Conservation (phyloP, 2,329 filamentous ascomycete genomes). For the Venturia pyrina region DNA sequence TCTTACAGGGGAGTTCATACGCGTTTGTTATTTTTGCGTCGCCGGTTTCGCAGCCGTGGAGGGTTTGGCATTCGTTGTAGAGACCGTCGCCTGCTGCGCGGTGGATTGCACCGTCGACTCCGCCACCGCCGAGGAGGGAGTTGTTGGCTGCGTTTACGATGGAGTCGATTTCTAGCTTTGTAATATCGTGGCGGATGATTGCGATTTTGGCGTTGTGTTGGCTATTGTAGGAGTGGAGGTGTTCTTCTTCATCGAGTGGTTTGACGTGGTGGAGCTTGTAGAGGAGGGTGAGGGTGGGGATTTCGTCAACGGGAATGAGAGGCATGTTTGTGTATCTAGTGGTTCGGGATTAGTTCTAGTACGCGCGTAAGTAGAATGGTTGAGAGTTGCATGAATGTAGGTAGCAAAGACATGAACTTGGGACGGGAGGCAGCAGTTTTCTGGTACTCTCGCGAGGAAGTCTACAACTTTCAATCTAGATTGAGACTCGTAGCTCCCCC, state of each 20-base stretch:
- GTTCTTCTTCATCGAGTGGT: constrained; percentile 17
- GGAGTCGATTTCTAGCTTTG: constrained; percentile 62
- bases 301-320: constrained; percentile 39
- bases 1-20: constrained; percentile 63
- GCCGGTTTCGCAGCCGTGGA: constrained; percentile 68
- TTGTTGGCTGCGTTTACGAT: constrained; percentile 91
- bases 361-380: neutral
- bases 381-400: neutral
- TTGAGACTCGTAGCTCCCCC: neutral
- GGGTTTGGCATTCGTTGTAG: constrained; percentile 56
- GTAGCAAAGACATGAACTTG: neutral
- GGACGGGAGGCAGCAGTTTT: neutral
- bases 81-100: constrained; percentile 63
- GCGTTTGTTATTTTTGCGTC: constrained; percentile 73
- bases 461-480: neutral
- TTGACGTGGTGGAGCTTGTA: constrained; percentile 50
- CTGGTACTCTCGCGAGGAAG: neutral
- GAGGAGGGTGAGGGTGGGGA: constrained; percentile 54
- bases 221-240: constrained; percentile 30
- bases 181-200: constrained; percentile 70
- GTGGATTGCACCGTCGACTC: constrained; percentile 74
- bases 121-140: constrained; percentile 73
- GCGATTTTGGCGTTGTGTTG: constrained; percentile 60
- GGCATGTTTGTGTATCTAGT: neutral
- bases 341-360: neutral